These are phyloP conservation scores for Pisolithus tinctorius DNA, from an alignment of 768 basidiomycete species.

Conservation along the genomic window DNA sequence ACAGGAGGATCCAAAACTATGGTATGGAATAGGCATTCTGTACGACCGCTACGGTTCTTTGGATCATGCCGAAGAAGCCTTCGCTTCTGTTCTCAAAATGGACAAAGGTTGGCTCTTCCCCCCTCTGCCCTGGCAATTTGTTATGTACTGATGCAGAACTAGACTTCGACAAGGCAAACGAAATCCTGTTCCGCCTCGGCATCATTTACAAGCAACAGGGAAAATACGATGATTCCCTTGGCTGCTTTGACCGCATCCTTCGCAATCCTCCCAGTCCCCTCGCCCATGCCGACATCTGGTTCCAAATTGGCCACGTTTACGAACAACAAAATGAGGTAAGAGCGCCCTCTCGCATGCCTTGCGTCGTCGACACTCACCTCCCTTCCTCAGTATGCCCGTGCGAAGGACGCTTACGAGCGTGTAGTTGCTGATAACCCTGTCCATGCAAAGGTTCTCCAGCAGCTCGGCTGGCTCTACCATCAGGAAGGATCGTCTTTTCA, in stretches of 20 bases:
- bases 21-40: slow-evolving; percentile 99
- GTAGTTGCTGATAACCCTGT: slow-evolving; percentile 89
- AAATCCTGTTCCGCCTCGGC: slow-evolving; percentile 95
- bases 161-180: slow-evolving; percentile 98
- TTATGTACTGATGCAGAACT: slow-evolving; percentile 27
- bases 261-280: slow-evolving; percentile 93
- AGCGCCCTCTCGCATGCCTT: slow-evolving; percentile 5
- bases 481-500: slow-evolving; percentile 93
- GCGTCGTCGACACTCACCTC: slow-evolving; percentile 6
- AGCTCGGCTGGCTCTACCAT: slow-evolving; percentile 96
- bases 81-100: slow-evolving; percentile 93
- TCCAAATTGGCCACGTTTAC: slow-evolving; percentile 98
- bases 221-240: slow-evolving; percentile 82
- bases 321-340: slow-evolving; percentile 95
- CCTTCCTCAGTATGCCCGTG: slow-evolving; percentile 63
- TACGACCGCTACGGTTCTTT: slow-evolving; percentile 98
- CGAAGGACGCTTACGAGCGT: slow-evolving; percentile 93
- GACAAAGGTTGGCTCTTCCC: slow-evolving; percentile 67
- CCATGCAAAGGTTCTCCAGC: slow-evolving; percentile 96
- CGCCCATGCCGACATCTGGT: slow-evolving; percentile 98
- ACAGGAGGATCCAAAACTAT: slow-evolving; percentile 93
- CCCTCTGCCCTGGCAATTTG: background rate
- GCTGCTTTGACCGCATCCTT: slow-evolving; percentile 94
- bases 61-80: slow-evolving; percentile 98
- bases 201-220: slow-evolving; percentile 99